Conservation (phyloP, 176 grass and related monocot genomes). For the Bonia amplexicaulis region DNA sequence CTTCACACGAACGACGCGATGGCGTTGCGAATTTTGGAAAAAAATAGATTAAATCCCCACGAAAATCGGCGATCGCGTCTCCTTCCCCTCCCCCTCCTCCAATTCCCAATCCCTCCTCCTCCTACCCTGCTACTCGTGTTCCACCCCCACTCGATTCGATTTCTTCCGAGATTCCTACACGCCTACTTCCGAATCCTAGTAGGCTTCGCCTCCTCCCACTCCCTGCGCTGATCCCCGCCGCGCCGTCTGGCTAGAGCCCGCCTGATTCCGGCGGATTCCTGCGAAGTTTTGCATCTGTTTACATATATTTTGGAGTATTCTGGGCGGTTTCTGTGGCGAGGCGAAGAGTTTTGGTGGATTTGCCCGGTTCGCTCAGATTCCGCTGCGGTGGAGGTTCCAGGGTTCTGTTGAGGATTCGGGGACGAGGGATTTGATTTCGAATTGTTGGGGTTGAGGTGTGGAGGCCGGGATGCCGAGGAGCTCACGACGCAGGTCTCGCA, state of each 20-base stretch:
- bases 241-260: not conserved
- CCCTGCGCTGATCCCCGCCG: not conserved
- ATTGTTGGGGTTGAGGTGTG: not conserved
- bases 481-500: constrained; percentile 13
- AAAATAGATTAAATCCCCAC: not conserved
- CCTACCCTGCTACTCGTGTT: not conserved
- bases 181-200: not conserved
- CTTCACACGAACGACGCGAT: not conserved
- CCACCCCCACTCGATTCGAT: not conserved
- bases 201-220: not conserved
- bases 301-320: not conserved
- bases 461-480: constrained; percentile 29
- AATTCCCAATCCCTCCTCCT: constrained; percentile 9
- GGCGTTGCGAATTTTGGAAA: not conserved
- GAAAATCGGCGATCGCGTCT: constrained; percentile 16
- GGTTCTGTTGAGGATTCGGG: not conserved
- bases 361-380: not conserved
- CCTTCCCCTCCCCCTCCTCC: not conserved
- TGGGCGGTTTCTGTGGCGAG: not conserved
- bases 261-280: not conserved
- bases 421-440: not conserved
- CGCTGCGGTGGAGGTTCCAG: not conserved
- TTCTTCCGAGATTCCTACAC: not conserved
- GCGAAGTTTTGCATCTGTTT: not conserved
- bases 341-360: not conserved